Conservation (phyloP, 2,329 filamentous ascomycete genomes). For the Aureobasidium sp. region DNA sequence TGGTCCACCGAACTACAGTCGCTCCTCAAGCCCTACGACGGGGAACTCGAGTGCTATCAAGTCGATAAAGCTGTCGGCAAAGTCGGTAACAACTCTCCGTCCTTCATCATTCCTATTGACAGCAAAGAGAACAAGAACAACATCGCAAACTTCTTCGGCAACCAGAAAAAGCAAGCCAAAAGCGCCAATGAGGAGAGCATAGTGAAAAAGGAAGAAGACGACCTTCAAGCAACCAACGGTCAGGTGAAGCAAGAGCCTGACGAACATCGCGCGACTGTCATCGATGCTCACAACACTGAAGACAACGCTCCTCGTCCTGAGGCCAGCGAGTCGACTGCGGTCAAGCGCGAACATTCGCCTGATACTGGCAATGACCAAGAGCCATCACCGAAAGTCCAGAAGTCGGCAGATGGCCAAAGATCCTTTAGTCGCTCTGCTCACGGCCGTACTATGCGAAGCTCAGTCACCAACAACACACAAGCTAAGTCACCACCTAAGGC, state of each 20-base stretch:
- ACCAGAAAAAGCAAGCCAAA: constrained; percentile 35
- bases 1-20: constrained; percentile 75
- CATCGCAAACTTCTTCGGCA: constrained; percentile 87
- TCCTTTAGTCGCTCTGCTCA: not conserved
- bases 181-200: constrained; percentile 24
- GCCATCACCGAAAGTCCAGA: constrained; percentile 31
- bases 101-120: constrained; percentile 72
- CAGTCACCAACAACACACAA: constrained; percentile 46
- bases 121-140: constrained; percentile 86
- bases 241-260: constrained; percentile 31
- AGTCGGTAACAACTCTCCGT: constrained; percentile 81
- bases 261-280: constrained; percentile 33
- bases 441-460: constrained; percentile 43
- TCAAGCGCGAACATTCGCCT: constrained; percentile 42
- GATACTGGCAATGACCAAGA: constrained; percentile 21
- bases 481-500: constrained; percentile 36
- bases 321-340: constrained; percentile 21
- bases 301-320: constrained; percentile 44
- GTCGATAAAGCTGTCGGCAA: constrained; percentile 88
- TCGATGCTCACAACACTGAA: constrained; percentile 37
- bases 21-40: constrained; percentile 68
- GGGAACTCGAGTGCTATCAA: constrained; percentile 74
- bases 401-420: constrained; percentile 14
- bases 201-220: constrained; percentile 22
- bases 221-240: constrained; percentile 21